Evolutionary conservation across 2,329 filamentous ascomycete genomes (phyloP), one percentile per base, ranked within the genome.

Genomic region (Penicillium brasilianum): DNA sequence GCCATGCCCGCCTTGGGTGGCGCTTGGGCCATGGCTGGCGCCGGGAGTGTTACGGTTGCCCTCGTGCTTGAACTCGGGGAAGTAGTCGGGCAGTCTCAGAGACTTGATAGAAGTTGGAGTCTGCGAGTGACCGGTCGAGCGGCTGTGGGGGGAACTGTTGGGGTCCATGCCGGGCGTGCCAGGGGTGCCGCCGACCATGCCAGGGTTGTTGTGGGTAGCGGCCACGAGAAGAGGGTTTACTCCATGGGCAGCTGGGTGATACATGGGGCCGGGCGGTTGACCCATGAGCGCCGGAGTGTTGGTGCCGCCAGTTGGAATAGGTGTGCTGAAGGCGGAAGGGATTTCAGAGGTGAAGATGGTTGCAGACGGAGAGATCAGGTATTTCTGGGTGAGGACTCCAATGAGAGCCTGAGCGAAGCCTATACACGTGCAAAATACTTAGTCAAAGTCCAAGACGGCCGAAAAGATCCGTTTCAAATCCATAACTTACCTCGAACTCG

Each of bases 281-380:
- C 39, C 76, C 46, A 72, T 70, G 34, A 69, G 66, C 50, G 80
- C 71, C 2, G 91, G 92, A 0, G 95, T 96, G 1, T 94, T 98
- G 77, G 96, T 95, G 16, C 93, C 88, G 36, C 94, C 94, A 0
- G 94, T 98, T 20, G 92, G 93, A 11, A 90, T 85, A 1, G 95
- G 95, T 0, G 95, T 98, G 32, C 91, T 93, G 74, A 97, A 87
- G 78, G 95, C 94, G 9, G 93, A 97, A 8, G 95, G 95, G 39
- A 98, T 88, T 77, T 99, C 95, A 22, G 93, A 97, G 37, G 93
- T 97, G 83, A 98, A 98, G 72, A 98, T 98, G 44, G 93, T 97
- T 54, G 92, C 93, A 1, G 92, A 94, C 30, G 95, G 95, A 1
- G 93, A 96, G 67, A 99, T 88, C 57, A 97, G 85, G 76, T 97